Evolutionary conservation across 371 early-diverging fungal species (phyloP).

Genomic region (Mucor irregularis): DNA sequence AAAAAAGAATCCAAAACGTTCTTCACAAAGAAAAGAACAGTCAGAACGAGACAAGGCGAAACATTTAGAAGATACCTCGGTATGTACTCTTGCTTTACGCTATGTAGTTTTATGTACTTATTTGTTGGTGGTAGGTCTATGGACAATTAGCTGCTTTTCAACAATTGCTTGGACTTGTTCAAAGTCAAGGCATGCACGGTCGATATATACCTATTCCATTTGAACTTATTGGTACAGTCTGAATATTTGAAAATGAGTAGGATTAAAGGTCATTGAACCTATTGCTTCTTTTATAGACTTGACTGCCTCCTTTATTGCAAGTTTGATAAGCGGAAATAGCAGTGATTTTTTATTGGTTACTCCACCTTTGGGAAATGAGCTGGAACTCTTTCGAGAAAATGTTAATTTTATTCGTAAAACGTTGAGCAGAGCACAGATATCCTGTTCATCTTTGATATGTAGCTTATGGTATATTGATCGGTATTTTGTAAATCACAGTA

Average conservation of each 20-base stretch:
- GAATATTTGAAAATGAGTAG: background rate
- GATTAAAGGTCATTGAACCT: background rate
- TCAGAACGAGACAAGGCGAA: constrained; percentile 37
- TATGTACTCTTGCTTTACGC: too few relatives aligned
- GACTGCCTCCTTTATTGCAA: constrained; percentile 52
- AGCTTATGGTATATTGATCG: constrained; percentile 58
- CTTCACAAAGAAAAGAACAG: constrained; percentile 38
- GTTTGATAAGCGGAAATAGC: constrained; percentile 37
- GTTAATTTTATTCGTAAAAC: constrained; percentile 56
- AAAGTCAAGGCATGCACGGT: constrained; percentile 28
- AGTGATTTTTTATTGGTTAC: constrained; percentile 34
- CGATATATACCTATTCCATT: constrained; percentile 49
- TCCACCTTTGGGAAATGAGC: constrained; percentile 6
- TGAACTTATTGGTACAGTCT: constrained; percentile 50
- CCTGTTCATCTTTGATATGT: constrained; percentile 54
- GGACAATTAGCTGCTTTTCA: constrained; percentile 31
- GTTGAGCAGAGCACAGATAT: constrained; percentile 51
- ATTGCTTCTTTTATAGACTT: constrained; percentile 32
- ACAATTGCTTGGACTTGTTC: constrained; percentile 22
- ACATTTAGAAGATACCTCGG: constrained; percentile 23
- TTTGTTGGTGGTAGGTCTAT: constrained; percentile 32
- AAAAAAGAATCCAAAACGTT: constrained; percentile 25
- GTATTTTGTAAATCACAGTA: constrained; percentile 29
- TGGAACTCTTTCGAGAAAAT: constrained; percentile 20
- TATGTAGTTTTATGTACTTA: background rate